Evolutionary conservation across 495 filamentous ascomycete genomes (phyloP).

Genomic region (Penicillium alfredii): DNA sequence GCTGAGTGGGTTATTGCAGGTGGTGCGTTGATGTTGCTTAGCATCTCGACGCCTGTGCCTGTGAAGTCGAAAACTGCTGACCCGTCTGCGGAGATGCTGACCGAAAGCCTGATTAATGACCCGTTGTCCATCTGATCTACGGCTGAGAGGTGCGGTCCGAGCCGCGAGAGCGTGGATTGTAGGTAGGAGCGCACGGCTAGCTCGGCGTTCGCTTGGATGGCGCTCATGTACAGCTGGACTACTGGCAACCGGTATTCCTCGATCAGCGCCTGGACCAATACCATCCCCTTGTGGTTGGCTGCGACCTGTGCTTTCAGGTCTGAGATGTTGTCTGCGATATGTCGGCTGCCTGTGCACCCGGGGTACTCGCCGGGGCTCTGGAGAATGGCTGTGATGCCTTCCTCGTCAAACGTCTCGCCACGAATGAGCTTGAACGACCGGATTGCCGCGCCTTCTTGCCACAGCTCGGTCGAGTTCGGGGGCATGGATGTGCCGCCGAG

Average conservation of each 20-base stretch:
- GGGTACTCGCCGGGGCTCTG: conserved; percentile 73
- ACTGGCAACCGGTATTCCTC: conserved; percentile 82
- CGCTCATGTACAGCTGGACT: conserved; percentile 87
- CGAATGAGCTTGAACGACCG: conserved; percentile 82
- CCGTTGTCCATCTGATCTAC: conserved; percentile 66
- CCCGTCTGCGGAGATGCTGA: conserved; percentile 74
- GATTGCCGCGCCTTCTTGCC: conserved; percentile 84
- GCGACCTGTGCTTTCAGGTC: conserved; percentile 91
- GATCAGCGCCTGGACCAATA: conserved; percentile 72
- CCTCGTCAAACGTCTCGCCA: conserved; percentile 77
- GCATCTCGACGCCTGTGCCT: conserved; percentile 76
- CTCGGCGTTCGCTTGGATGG: conserved; percentile 86
- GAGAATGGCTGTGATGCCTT: conserved; percentile 69
- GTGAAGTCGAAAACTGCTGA: conserved; percentile 85
- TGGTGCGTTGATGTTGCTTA: conserved; percentile 77
- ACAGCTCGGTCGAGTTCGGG: conserved; percentile 79
- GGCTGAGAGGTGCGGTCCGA: conserved; percentile 67
- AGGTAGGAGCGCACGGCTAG: conserved; percentile 68
- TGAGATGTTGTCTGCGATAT: conserved; percentile 82
- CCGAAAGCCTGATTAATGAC: conserved; percentile 67
- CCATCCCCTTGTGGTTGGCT: conserved; percentile 92
- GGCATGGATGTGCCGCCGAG: conserved; percentile 92
- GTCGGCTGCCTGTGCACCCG: conserved; percentile 79
- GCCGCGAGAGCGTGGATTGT: conserved; percentile 63
- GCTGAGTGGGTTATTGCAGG: conserved; percentile 83